Base-by-base conservation (phyloP, 306 rosid species). In the Rubus parviflorus region DNA sequence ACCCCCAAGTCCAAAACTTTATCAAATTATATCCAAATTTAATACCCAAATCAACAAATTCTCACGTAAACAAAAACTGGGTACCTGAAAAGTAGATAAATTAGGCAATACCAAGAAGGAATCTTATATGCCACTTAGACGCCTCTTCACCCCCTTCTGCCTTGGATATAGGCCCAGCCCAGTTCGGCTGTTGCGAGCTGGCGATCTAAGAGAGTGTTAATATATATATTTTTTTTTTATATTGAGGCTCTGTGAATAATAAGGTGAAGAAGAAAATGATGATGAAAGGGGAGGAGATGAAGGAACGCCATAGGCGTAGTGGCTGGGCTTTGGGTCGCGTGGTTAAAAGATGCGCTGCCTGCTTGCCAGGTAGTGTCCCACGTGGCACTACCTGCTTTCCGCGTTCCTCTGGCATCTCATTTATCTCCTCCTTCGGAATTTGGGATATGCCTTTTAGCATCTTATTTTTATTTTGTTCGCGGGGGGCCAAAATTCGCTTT, bases 361-460 rank as follows among this genome's bases (percentile, higher is more conserved):
- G 88, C 46, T 79, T 75, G 98, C 94, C 96, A 90, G 85, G 97
- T 90, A 84, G 78, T 58, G 79, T 81, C 51, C 69, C 95, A 92
- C 97, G 93, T 88, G 98, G 90, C 97, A 85, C 79, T 58, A 61
- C 86, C 88, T 84, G 82, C 77, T 85, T 78, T 85, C 82, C 74
- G 82, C 79, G 74, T 63, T 17, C 7, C 47, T 78, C 87, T 1
- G 13, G 98, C 89, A 94, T 92, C 86, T 90, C 85, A 76, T 83
- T 88, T 88, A 85, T 93, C 89, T 81, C 79, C 70, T 63, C 68
- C 66, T 10, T 8, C 19, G 49, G 38, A 63, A 19, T 30, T 35
- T 64, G 23, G 93, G 64, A 92, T 90, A 92, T 94, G 92, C 97
- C 79, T 37, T 57, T 70, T 20, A 17, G n/a, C 10, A 5, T 22